Base-by-base conservation (phyloP, 2,329 filamentous ascomycete species). In the Falciphora oryzae region DNA sequence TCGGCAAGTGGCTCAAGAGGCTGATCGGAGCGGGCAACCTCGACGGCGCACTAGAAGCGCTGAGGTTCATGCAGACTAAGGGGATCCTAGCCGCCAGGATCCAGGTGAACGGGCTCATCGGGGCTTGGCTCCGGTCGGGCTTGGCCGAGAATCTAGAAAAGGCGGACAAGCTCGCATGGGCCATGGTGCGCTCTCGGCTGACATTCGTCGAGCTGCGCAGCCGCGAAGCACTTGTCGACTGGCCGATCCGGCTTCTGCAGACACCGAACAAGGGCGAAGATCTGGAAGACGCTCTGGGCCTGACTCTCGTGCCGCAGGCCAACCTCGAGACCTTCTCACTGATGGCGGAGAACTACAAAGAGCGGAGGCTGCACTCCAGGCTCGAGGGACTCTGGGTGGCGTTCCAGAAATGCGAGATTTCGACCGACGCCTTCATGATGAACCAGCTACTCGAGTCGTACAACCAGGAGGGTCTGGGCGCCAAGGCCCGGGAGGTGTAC, bases 1-100 rank as follows among this genome's bases (percentile, higher is more conserved):
- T 93, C 69, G 90, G 89, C 44, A 93, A 92, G 70, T 97, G 93
- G 93, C 83, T 96, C 71, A 94, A 94, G 75, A 87, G 90, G 62
- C 84, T 96, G 11, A 90, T 96, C 65, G 89, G 88, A 22, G 85
- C 88, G 65, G 87, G 87, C 2, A 85, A 92, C 68, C 77, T 91
- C 18, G 84, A 90, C 65, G 89, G 89, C 2, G 91, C 92, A 3
- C 81, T 85, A 63, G 85, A 86, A 66, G 91, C 96, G 11, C 79
- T 95, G 32, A 83, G 89, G 18, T 82, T 93, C 67, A 94, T 96
- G 89, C 86, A 88, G 69, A 80, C 84, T 63, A 85, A 84, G 70
- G 86, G 87, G 1, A 83, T 93, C 44, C 80, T 81, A 65, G 87
- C 91, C 2, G 86, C 90, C 57, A 80, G 90, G 2, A 88, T 90